phyloP scores from a whole-genome alignment of 2,329 filamentous ascomycete genomes.

The Xylariaceae sp. region DNA sequence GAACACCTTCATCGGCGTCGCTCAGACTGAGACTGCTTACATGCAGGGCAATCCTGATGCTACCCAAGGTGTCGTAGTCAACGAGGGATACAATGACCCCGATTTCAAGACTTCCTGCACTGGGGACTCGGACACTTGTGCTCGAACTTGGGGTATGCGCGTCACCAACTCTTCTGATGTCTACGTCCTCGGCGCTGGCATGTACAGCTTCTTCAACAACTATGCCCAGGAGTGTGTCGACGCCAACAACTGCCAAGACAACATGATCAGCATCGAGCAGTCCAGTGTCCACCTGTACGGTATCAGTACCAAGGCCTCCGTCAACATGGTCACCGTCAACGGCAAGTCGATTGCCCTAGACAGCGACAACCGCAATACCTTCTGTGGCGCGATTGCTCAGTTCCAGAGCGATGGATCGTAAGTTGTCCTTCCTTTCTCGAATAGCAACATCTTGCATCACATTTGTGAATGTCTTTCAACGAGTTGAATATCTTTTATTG shows the following conservation, averaged over 20 bases:
- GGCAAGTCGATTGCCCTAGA: slow-evolving; percentile 50
- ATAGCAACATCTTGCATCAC: neutral
- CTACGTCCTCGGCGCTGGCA: slow-evolving; percentile 66
- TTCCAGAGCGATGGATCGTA: slow-evolving; percentile 32
- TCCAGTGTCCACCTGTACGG: slow-evolving; percentile 61
- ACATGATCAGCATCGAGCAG: slow-evolving; percentile 71
- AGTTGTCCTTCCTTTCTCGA: neutral
- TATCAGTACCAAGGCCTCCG: slow-evolving; percentile 68
- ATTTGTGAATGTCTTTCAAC: no score
- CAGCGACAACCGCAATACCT: slow-evolving; percentile 61
- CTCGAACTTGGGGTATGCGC: slow-evolving; percentile 74
- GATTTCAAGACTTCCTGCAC: slow-evolving; percentile 59
- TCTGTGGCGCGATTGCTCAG: slow-evolving; percentile 56
- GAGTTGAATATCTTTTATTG: no score
- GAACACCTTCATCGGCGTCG: slow-evolving; percentile 76
- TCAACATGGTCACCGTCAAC: slow-evolving; percentile 67
- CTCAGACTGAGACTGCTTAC: slow-evolving; percentile 88
- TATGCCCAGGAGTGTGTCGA: slow-evolving; percentile 68
- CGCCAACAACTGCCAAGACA: slow-evolving; percentile 67
- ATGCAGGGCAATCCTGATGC: slow-evolving; percentile 80
- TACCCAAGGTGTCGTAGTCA: slow-evolving; percentile 57
- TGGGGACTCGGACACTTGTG: slow-evolving; percentile 44
- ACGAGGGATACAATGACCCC: slow-evolving; percentile 60
- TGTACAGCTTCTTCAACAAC: slow-evolving; percentile 84
- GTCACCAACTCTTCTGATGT: slow-evolving; percentile 63